Evolutionary conservation across 495 filamentous ascomycete genomes (phyloP).

Genomic region (Daldinia vernicosa): DNA sequence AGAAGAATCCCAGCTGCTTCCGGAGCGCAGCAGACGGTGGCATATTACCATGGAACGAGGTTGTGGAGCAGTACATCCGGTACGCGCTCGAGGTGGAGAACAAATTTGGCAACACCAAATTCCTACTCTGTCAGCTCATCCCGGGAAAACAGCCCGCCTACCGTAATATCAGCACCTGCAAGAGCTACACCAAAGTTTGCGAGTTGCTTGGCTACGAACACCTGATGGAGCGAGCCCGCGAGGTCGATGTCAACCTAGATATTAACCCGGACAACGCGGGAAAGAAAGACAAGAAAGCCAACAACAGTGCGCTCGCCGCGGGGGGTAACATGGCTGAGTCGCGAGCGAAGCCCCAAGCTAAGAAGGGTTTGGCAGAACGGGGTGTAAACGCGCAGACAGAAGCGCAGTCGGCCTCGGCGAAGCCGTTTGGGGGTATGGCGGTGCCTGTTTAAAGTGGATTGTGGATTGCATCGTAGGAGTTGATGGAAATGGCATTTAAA

Average conservation of each 20-base stretch:
- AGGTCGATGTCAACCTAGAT: conserved; percentile 70
- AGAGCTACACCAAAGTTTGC: conserved; percentile 72
- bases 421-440: conserved; percentile 21
- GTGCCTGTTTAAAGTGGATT: conserved; percentile 15
- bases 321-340: conserved; percentile 46
- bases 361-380: conserved; percentile 48
- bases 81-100: conserved; percentile 80
- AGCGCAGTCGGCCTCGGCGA: conserved; percentile 16
- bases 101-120: conserved; percentile 91
- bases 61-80: conserved; percentile 76
- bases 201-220: conserved; percentile 68
- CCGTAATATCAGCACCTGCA: conserved; percentile 61
- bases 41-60: conserved; percentile 73
- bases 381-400: conserved; percentile 28
- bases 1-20: conserved; percentile 89
- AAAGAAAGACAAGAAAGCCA: conserved; percentile 50
- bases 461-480: conserved; percentile 8
- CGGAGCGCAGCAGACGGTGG: conserved; percentile 70
- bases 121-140: conserved; percentile 81
- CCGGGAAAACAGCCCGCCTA: conserved; percentile 76
- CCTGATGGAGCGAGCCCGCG: conserved; percentile 64
- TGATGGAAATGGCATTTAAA: conserved; percentile 34
- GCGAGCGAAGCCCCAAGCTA: conserved; percentile 36
- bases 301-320: conserved; percentile 50
- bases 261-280: conserved; percentile 59